Percentiles rank a stretch among this genome's conserved stretches.
Conservation (phyloP, 1,284 basidiomycete species). For the Mycena sp. region DNA sequence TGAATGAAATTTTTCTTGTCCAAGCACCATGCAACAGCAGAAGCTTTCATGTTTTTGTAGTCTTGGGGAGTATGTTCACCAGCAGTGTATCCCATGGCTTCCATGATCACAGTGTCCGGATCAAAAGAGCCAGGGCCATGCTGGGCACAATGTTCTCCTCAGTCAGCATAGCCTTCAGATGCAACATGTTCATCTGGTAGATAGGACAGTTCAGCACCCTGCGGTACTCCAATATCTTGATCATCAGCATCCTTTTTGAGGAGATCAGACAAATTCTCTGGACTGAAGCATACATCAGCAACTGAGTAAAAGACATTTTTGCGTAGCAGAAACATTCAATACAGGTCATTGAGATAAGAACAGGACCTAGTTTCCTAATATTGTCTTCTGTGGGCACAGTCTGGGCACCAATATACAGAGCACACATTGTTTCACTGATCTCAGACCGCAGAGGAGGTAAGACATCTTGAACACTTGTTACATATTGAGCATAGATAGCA, state of each 20-base stretch:
- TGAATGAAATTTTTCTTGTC: not conserved
- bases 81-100: not conserved
- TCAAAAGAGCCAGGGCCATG: no score
- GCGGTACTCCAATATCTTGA: not conserved
- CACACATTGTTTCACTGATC: conserved; percentile 2
- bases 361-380: not conserved
- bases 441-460: not conserved
- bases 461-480: not conserved
- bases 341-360: not conserved
- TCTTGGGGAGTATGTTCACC: not conserved
- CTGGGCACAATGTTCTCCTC: no score
- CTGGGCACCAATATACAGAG: not conserved
- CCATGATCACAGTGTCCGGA: not conserved
- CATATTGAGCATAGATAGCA: not conserved
- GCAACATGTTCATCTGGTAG: not conserved
- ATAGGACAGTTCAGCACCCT: no score
- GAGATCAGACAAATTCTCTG: not conserved
- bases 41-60: not conserved
- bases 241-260: not conserved
- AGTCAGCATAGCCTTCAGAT: not conserved
- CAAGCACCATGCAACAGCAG: not conserved
- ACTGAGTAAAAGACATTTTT: not conserved
- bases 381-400: not conserved
- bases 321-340: not conserved
- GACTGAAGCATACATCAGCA: not conserved